phyloP scores from a whole-genome alignment of 352 stramenopile species.

The Pythium graminicola region DNA sequence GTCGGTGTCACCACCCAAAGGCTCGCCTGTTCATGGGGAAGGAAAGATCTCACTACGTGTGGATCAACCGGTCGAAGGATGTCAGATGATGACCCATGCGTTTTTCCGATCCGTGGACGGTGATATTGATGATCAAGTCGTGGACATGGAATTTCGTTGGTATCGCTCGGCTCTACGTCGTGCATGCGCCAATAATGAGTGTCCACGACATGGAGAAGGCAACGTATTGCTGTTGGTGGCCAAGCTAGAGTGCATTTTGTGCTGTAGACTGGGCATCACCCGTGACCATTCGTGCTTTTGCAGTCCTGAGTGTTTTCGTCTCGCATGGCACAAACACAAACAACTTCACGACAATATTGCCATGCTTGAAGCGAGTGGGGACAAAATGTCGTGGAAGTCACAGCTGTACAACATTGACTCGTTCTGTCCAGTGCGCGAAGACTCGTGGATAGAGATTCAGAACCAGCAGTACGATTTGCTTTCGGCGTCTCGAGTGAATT shows the following conservation, averaged over 20 bases:
- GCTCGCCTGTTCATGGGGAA: constrained; percentile 34
- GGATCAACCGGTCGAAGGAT: constrained; percentile 43
- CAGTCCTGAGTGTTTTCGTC: constrained; percentile 34
- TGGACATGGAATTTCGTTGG: constrained; percentile 38
- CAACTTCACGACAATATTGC: constrained; percentile 29
- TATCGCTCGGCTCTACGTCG: constrained; percentile 30
- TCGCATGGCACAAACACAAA: constrained; percentile 39
- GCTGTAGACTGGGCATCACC: constrained; percentile 31
- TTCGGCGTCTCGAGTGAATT: neutral
- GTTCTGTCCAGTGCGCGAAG: constrained; percentile 22
- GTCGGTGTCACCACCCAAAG: constrained; percentile 28
- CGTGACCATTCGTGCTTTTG: constrained; percentile 39
- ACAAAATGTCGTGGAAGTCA: constrained; percentile 29
- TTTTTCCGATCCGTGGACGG: constrained; percentile 39
- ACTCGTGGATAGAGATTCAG: constrained; percentile 33
- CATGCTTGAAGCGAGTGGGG: constrained; percentile 7
- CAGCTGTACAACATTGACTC: constrained; percentile 28
- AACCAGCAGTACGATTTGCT: constrained; percentile 16
- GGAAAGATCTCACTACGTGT: constrained; percentile 38
- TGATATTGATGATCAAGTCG: constrained; percentile 34
- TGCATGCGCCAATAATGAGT: constrained; percentile 34
- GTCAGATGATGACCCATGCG: constrained; percentile 34
- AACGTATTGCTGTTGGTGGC: constrained; percentile 38
- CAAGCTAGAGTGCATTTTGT: constrained; percentile 40
- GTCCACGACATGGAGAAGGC: constrained; percentile 32